These are phyloP conservation scores for Heritiera fomes DNA, from an alignment of 345 rosid genomes.

Conservation along the genomic window DNA sequence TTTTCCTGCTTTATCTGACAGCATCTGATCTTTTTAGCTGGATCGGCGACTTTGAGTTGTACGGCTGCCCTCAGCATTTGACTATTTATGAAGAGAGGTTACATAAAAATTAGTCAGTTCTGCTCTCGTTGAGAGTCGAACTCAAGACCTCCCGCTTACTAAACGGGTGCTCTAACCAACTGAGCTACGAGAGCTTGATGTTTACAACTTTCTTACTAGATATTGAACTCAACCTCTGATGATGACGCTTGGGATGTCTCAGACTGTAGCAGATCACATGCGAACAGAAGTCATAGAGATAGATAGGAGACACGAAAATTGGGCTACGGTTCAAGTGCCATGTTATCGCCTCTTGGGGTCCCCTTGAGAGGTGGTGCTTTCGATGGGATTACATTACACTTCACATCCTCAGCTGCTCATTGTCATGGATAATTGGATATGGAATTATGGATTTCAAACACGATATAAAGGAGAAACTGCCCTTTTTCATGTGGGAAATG, in stretches of 20 bases:
- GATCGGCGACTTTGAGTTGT: neutral
- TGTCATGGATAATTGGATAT: neutral
- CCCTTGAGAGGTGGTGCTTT: neutral
- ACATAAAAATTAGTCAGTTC: too few relatives aligned
- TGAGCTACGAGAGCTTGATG: conserved; percentile 84
- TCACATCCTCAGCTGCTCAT: neutral
- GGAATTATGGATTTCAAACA: neutral
- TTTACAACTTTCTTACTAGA: too few relatives aligned
- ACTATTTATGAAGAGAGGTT: too few relatives aligned
- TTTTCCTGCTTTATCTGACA: neutral
- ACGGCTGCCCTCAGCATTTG: neutral
- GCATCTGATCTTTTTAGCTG: neutral
- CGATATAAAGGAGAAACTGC: neutral
- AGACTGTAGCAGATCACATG: neutral
- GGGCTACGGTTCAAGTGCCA: neutral
- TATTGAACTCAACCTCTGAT: too few relatives aligned
- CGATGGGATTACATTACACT: neutral
- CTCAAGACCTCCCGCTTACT: conserved; percentile 95
- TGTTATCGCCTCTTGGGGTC: neutral
- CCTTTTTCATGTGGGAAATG: neutral
- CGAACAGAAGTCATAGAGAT: neutral
- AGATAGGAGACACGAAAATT: neutral
- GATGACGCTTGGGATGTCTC: neutral
- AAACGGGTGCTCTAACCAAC: conserved; percentile 98
- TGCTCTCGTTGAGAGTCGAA: conserved; percentile 83